Conservation (phyloP, 2,329 filamentous ascomycete species). For the Hypoxylon sp. region DNA sequence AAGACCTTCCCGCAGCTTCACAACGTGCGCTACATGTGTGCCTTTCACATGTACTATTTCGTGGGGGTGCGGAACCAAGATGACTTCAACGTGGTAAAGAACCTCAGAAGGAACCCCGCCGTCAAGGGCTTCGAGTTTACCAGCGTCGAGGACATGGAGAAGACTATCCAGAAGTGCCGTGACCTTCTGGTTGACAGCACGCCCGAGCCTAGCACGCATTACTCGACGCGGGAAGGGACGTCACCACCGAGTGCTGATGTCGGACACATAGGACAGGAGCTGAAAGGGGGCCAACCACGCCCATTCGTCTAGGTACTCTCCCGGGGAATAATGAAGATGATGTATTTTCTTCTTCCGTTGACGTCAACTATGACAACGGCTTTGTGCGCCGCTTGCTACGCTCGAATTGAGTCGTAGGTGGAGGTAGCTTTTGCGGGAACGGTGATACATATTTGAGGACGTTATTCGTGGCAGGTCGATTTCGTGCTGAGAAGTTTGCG, state of each 20-base stretch:
- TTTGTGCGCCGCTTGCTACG: neutral
- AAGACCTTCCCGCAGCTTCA: neutral
- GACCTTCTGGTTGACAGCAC: neutral
- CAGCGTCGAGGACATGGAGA: neutral
- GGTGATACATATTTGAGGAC: neutral
- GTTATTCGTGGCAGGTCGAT: neutral
- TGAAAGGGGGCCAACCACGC: neutral
- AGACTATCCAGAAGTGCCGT: neutral
- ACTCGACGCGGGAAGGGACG: neutral
- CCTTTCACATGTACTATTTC: slow-evolving; percentile 18
- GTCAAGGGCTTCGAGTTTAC: neutral
- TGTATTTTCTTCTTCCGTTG: neutral
- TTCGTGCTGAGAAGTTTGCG: neutral
- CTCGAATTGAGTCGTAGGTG: neutral
- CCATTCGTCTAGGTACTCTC: neutral
- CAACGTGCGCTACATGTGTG: neutral
- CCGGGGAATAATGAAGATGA: neutral
- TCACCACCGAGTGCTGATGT: neutral
- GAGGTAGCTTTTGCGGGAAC: too few relatives aligned
- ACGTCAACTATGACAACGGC: neutral
- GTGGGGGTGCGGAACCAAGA: neutral
- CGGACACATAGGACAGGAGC: neutral
- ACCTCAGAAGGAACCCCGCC: neutral
- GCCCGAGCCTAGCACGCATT: neutral
- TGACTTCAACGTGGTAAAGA: neutral